A percentile compares a stretch with the other conserved stretches of the same genome.
These are phyloP conservation scores for Babesia divergens DNA, from an alignment of 169 alveolate species.

Conservation along the genomic window DNA sequence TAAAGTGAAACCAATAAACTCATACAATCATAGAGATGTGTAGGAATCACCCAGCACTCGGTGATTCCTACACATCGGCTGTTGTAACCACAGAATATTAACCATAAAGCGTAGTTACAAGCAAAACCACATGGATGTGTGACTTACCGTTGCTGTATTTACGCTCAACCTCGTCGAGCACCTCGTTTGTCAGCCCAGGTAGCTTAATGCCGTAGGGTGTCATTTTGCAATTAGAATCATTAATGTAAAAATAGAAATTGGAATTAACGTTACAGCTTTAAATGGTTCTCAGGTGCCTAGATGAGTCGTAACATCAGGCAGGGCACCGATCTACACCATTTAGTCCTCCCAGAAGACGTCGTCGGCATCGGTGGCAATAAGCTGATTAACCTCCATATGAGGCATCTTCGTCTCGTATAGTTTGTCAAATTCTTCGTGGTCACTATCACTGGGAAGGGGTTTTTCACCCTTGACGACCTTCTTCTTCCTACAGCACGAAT, in stretches of 20 bases:
- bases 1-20: no score
- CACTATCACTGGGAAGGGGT: slow-evolving; percentile 11
- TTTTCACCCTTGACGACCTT: slow-evolving; percentile 26
- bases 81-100: no score
- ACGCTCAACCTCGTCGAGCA: slow-evolving; percentile 17
- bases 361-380: slow-evolving; percentile 63
- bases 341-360: slow-evolving; percentile 65
- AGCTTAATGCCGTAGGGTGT: background rate
- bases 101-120: no score
- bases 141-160: slow-evolving; percentile 7
- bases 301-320: slow-evolving; percentile 7
- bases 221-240: background rate
- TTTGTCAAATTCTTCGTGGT: background rate
- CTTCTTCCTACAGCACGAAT: background rate
- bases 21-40: no score
- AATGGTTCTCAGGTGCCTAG: slow-evolving; percentile 1
- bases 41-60: no score
- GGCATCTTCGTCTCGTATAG: slow-evolving; percentile 29
- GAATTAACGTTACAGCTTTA: background rate
- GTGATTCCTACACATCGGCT: no score
- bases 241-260: background rate
- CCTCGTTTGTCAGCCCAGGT: slow-evolving; percentile 13
- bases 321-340: background rate
- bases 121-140: no score
- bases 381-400: slow-evolving; percentile 51